Percentiles rank a stretch among this genome's conserved stretches.
phyloP scores from a whole-genome alignment of 352 stramenopile genomes.

The Globisporangium radiosum region DNA sequence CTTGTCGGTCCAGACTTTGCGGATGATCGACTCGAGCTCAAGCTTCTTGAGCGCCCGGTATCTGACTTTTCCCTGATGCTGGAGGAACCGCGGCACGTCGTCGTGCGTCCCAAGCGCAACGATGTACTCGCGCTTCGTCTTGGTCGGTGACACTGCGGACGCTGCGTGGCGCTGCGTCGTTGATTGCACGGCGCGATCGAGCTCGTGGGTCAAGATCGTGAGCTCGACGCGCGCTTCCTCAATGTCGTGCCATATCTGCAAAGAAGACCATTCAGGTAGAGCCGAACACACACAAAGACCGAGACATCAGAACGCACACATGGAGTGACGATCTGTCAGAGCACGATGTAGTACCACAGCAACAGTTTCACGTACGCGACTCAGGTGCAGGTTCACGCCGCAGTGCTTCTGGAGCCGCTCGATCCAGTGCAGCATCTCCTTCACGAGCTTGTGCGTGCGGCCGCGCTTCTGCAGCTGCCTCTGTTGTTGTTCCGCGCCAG shows the following conservation, averaged over 20 bases:
- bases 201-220: constrained; percentile 63
- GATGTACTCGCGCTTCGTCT: constrained; percentile 55
- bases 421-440: constrained; percentile 76
- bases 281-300: not conserved
- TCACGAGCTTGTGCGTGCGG: constrained; percentile 44
- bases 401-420: constrained; percentile 76
- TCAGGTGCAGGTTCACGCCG: constrained; percentile 67
- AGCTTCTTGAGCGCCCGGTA: constrained; percentile 54
- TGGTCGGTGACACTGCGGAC: constrained; percentile 13
- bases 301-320: not conserved
- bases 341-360: not conserved
- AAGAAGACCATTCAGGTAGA: not conserved
- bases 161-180: constrained; percentile 12
- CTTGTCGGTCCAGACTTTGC: constrained; percentile 73
- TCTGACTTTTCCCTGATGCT: constrained; percentile 67
- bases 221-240: constrained; percentile 74
- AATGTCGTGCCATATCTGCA: constrained; percentile 72
- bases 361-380: constrained; percentile 28
- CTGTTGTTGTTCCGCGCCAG: not conserved
- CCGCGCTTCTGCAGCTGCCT: not conserved
- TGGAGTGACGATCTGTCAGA: not conserved
- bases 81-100: constrained; percentile 59
- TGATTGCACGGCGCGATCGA: constrained; percentile 39
- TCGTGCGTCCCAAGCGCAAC: constrained; percentile 50
- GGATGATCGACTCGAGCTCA: constrained; percentile 58